A percentile compares a stretch with the other conserved stretches of the same genome.
phyloP scores from a whole-genome alignment of 768 basidiomycete species.

The Leccinum imitatum region DNA sequence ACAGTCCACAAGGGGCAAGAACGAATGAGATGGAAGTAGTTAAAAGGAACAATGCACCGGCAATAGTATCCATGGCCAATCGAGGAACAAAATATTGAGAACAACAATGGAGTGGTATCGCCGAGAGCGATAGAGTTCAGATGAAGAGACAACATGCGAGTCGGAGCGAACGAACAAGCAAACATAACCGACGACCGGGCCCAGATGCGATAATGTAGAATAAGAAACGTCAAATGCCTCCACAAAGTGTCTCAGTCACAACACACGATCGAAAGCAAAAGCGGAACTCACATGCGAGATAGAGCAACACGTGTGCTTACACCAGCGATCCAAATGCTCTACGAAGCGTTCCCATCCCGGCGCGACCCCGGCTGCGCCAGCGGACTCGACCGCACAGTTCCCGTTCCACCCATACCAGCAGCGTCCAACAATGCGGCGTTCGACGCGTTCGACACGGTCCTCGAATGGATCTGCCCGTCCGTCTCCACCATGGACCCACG shows the following conservation, averaged over 20 bases:
- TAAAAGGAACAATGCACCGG: background rate
- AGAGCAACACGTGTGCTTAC: background rate
- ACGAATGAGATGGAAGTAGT: background rate
- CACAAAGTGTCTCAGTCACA: background rate
- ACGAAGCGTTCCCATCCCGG: background rate
- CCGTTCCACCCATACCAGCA: conserved; percentile 16
- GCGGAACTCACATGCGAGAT: conserved; percentile 2
- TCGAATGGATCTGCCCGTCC: conserved; percentile 17
- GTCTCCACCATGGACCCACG: conserved; percentile 11
- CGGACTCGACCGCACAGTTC: conserved; percentile 21
- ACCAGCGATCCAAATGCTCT: background rate
- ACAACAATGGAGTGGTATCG: background rate
- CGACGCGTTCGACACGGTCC: conserved; percentile 22
- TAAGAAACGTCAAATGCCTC: conserved; percentile 2
- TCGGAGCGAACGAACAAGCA: background rate
- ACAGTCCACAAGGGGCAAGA: background rate
- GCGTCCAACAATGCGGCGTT: conserved; percentile 24
- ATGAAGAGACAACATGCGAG: background rate
- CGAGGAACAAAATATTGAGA: background rate
- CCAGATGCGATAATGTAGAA: background rate
- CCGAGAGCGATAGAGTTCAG: background rate
- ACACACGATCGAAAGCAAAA: background rate
- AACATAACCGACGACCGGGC: background rate
- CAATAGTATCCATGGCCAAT: background rate
- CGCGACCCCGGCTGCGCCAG: conserved; percentile 13